These are phyloP conservation scores for Globisporangium nodosum DNA, from an alignment of 352 stramenopile species.

Conservation along the genomic window DNA sequence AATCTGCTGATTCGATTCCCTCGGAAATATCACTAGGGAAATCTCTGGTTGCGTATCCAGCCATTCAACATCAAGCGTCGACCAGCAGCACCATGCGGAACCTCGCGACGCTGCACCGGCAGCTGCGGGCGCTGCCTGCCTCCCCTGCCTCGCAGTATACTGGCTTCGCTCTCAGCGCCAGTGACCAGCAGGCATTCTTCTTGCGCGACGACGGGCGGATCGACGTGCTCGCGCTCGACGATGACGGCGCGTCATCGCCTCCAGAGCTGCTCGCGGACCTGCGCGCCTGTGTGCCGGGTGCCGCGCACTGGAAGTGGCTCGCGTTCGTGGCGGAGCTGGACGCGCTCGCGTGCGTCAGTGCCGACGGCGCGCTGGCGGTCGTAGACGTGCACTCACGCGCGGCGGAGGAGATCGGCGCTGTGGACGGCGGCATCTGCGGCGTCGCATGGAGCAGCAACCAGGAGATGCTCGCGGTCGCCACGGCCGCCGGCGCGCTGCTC, in stretches of 20 bases:
- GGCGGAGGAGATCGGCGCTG: constrained; percentile 57
- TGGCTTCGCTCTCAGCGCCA: constrained; percentile 28
- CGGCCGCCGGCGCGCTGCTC: constrained; percentile 51
- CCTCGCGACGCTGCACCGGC: constrained; percentile 45
- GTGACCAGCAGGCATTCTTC: constrained; percentile 33
- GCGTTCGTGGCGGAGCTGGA: constrained; percentile 57
- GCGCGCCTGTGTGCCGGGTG: constrained; percentile 12
- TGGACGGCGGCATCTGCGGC: constrained; percentile 56
- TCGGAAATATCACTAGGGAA: too few species aligned
- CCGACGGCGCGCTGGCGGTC: constrained; percentile 35
- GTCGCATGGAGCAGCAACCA: constrained; percentile 69
- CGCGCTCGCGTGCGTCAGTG: constrained; percentile 46
- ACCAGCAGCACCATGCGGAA: constrained; percentile 37
- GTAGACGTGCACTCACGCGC: constrained; percentile 43
- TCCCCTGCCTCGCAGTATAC: not conserved
- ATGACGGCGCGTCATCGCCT: not conserved
- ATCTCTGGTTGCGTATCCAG: not conserved
- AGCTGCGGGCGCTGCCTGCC: constrained; percentile 27
- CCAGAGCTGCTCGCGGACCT: constrained; percentile 33
- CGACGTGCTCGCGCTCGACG: constrained; percentile 18
- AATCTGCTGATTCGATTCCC: too few species aligned
- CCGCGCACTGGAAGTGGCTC: constrained; percentile 49
- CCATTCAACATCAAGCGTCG: not conserved
- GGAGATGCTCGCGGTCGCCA: constrained; percentile 60
- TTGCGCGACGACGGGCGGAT: constrained; percentile 26